Conservation (phyloP, 495 filamentous ascomycete genomes). For the Tuber aestivum region DNA sequence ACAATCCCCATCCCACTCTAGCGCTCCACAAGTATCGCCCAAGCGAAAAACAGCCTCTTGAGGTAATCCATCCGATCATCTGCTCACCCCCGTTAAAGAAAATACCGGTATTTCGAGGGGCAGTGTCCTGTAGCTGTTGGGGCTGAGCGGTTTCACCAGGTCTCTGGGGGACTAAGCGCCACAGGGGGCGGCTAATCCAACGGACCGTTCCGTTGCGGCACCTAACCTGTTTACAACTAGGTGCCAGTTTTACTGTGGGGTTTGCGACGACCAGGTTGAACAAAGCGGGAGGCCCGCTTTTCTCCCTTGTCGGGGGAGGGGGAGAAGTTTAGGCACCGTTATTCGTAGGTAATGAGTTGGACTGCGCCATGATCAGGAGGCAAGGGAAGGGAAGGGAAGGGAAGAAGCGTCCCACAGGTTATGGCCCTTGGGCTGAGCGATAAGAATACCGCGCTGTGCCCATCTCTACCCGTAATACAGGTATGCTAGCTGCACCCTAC, state of each 20-base stretch:
- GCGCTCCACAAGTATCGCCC: not conserved
- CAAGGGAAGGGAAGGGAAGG: not conserved
- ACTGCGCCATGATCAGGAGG: not conserved
- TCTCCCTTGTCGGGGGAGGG: no score
- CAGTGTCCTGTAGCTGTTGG: not conserved
- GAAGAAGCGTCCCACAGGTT: not conserved
- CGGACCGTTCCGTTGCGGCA: not conserved
- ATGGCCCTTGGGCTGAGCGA: not conserved
- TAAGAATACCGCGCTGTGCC: not conserved
- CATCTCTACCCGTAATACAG: not conserved
- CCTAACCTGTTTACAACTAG: not conserved
- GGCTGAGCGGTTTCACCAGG: not conserved
- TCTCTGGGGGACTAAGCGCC: not conserved
- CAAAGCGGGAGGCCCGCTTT: not conserved
- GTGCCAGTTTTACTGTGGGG: not conserved
- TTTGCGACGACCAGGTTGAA: not conserved
- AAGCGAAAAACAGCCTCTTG: not conserved
- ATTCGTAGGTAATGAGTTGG: not conserved
- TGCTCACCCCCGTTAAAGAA: not conserved
- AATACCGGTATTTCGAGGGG: not conserved
- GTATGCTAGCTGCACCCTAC: no score
- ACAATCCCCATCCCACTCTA: not conserved
- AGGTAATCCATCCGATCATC: not conserved
- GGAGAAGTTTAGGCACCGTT: not conserved
- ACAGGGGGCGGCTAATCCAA: not conserved